Conservation (phyloP, 2,329 filamentous ascomycete species). For the Aspergillus sp. region DNA sequence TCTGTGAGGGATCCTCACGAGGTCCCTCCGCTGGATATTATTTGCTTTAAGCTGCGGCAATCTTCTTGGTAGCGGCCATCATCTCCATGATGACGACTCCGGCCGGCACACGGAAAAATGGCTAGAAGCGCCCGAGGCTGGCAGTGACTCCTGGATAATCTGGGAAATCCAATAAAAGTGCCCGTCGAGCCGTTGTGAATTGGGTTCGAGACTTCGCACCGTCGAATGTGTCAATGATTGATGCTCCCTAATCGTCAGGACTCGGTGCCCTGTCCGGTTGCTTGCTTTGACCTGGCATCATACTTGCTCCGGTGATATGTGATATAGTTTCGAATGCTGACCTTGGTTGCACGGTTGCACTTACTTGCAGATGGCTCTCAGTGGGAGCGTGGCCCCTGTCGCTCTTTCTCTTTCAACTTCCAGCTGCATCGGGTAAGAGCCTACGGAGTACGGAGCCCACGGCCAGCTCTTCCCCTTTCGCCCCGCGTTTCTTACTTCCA, state of each 20-base stretch:
- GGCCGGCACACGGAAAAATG: background rate
- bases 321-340: too few species aligned
- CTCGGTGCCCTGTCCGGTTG: background rate
- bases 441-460: background rate
- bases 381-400: background rate
- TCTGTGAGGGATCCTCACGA: background rate
- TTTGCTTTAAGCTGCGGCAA: slow-evolving; percentile 2
- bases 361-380: background rate
- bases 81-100: background rate
- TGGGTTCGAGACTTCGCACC: background rate
- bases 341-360: background rate
- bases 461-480: background rate
- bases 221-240: background rate
- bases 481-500: slow-evolving; percentile 1
- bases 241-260: background rate
- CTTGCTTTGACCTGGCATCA: background rate
- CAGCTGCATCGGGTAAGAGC: background rate
- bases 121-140: background rate
- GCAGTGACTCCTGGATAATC: background rate
- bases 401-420: background rate
- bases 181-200: background rate
- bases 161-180: slow-evolving; percentile 4
- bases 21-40: slow-evolving; percentile 3
- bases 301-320: too few species aligned
- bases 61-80: background rate